A percentile compares a stretch with the other conserved stretches of the same genome.
These are phyloP conservation scores for Mortierella claussenii DNA, from an alignment of 192 early-diverging fungal species.

Conservation along the genomic window DNA sequence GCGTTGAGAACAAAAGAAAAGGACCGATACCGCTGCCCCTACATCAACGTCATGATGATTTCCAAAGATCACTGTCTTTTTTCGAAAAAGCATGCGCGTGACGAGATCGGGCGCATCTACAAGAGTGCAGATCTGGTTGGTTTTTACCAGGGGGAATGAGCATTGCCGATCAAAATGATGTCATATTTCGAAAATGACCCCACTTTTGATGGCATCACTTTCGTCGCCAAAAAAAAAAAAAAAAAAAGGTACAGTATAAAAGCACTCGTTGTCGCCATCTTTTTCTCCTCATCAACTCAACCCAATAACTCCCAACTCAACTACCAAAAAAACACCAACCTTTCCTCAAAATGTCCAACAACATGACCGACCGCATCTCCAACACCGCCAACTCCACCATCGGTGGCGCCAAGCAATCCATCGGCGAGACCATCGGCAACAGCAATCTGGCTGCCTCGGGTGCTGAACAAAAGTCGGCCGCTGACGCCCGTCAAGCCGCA, in stretches of 20 bases:
- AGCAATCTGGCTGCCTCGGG: slow-evolving; percentile 12
- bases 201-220: too few species aligned
- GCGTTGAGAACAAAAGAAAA: too few species aligned
- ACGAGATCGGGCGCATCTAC: too few species aligned
- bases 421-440: slow-evolving; percentile 25
- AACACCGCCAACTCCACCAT: slow-evolving; percentile 34
- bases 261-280: not conserved
- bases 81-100: too few species aligned
- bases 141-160: too few species aligned
- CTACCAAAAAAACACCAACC: not conserved
- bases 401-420: slow-evolving; percentile 34
- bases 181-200: too few species aligned
- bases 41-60: too few species aligned
- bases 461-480: slow-evolving; percentile 19
- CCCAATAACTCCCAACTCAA: not conserved
- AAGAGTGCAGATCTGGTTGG: too few species aligned
- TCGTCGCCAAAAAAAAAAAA: not conserved
- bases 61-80: too few species aligned
- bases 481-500: slow-evolving; percentile 18
- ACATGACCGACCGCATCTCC: slow-evolving; percentile 17
- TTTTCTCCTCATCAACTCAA: too few species aligned
- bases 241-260: not conserved
- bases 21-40: too few species aligned
- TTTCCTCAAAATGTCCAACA: not conserved
- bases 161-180: too few species aligned